These are phyloP conservation scores for Corrigiola litoralis DNA, from an alignment of 179 eudicot genomes.

Conservation along the genomic window DNA sequence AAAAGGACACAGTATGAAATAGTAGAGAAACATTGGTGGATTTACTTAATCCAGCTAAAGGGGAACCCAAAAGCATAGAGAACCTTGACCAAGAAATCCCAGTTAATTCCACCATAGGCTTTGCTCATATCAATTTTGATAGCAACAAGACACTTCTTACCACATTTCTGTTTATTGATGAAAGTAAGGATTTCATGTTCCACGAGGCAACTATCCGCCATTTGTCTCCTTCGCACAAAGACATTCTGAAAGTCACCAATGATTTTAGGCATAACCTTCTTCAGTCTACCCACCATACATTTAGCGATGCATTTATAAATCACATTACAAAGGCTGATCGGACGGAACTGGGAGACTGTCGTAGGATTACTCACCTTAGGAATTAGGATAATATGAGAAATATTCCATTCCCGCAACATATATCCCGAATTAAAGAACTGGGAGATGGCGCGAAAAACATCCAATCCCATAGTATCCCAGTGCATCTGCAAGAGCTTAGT, in stretches of 20 bases:
- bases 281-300: not conserved
- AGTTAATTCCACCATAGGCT: not conserved
- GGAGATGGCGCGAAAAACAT: not conserved
- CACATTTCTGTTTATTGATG: not conserved
- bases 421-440: not conserved
- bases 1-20: not conserved
- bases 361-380: not conserved
- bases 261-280: not conserved
- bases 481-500: too few species aligned
- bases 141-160: not conserved
- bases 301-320: not conserved
- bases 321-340: not conserved
- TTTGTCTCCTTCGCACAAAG: not conserved
- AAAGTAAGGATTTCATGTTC: not conserved
- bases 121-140: not conserved
- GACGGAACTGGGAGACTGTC: not conserved
- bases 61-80: not conserved
- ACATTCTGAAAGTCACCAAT: not conserved
- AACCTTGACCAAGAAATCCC: not conserved
- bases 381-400: not conserved
- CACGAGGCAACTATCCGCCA: not conserved
- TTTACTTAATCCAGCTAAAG: too few species aligned
- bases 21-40: not conserved
- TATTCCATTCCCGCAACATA: not conserved
- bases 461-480: not conserved